A percentile compares a stretch with the other conserved stretches of the same genome.
phyloP scores from a whole-genome alignment of 352 stramenopile genomes.

The Pythium dissotocum region DNA sequence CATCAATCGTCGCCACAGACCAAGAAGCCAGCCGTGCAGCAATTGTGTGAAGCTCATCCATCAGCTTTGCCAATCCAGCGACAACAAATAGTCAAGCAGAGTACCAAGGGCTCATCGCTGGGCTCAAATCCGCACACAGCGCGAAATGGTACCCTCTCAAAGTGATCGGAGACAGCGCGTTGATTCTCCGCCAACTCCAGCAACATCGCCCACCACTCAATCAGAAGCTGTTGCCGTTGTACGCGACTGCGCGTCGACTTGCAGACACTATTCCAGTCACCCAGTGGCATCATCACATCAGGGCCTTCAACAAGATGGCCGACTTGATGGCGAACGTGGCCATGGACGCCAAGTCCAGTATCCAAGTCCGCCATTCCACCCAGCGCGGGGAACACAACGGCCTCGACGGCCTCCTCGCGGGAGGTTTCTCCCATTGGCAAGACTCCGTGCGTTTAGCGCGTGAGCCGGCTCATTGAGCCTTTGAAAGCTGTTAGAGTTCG shows the following conservation, averaged over 20 bases:
- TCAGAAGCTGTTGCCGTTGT: neutral
- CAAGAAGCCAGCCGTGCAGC: too few relatives aligned
- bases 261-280: neutral
- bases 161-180: conserved; percentile 14
- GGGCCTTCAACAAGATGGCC: conserved; percentile 24
- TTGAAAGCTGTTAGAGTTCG: too few relatives aligned
- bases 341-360: neutral
- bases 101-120: conserved; percentile 9
- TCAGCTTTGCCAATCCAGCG: too few relatives aligned
- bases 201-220: neutral
- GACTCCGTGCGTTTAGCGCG: too few relatives aligned
- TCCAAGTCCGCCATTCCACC: neutral
- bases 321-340: conserved; percentile 10
- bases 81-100: conserved; percentile 21
- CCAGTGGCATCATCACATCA: conserved; percentile 12
- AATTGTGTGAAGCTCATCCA: too few relatives aligned
- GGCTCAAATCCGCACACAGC: neutral
- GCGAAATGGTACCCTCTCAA: neutral
- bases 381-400: too few relatives aligned
- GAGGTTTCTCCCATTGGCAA: too few relatives aligned
- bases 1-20: too few relatives aligned
- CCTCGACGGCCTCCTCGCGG: too few relatives aligned
- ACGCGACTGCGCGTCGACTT: neutral
- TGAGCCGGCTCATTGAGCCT: too few relatives aligned
- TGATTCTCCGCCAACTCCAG: conserved; percentile 5